A percentile compares a stretch with the other conserved stretches of the same genome.
Conservation (phyloP, 257 asterid genomes). For the Parsonsia alboflavescens region DNA sequence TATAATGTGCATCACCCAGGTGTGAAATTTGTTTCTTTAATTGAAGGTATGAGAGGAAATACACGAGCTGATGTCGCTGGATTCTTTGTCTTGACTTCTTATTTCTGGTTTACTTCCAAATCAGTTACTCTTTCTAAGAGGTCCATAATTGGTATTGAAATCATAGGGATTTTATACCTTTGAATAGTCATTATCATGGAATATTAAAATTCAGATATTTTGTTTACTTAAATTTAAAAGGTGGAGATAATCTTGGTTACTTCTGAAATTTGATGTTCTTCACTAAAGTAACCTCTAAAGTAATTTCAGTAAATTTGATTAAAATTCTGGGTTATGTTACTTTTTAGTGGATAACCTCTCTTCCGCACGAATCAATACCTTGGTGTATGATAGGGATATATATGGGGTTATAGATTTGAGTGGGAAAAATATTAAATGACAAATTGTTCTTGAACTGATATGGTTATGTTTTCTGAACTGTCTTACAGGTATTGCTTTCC, state of each 20-base stretch:
- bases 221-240: neutral
- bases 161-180: neutral
- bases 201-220: neutral
- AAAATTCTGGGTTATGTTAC: neutral
- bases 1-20: neutral
- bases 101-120: neutral
- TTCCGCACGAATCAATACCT: neutral
- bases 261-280: neutral
- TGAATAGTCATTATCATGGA: neutral
- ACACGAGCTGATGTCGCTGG: neutral
- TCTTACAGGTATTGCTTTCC: conserved; percentile 66
- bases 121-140: neutral
- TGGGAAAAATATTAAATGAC: neutral
- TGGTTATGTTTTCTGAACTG: neutral
- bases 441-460: neutral
- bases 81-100: neutral
- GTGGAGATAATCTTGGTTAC: neutral
- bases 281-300: neutral
- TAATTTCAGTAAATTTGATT: neutral
- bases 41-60: neutral
- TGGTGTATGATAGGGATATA: neutral
- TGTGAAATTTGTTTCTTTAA: neutral
- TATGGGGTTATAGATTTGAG: neutral
- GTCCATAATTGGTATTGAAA: neutral
- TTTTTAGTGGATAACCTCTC: neutral